Base-by-base conservation (phyloP, 2,329 filamentous ascomycete genomes). In the Furcasterigmium sp. region DNA sequence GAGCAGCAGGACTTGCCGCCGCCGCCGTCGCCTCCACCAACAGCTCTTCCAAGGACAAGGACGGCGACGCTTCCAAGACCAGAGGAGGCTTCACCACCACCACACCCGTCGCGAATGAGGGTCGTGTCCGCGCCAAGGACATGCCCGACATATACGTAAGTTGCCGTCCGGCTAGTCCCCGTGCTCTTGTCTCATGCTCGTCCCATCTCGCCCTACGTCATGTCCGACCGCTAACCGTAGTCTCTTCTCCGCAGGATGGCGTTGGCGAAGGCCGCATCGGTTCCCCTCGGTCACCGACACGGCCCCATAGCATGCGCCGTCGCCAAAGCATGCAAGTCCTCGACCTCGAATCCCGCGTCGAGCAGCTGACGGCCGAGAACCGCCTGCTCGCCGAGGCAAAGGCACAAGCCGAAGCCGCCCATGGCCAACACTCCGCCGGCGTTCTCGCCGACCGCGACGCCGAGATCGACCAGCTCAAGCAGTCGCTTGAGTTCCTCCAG, bases 321-420 rank as follows among this genome's bases (percentile, higher is more conserved):
- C 87, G 91, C 60, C 93, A 95, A 68, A 97, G 91, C 75, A 91
- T 97, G 84, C 91, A 97, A 69, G 82, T 91, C 43, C 82, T 97
- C 48, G 91, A 98, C 57, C 82, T 98, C 59, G 90, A 97, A 71
- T 75, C 80, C 47, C 82, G 79, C 57, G 78, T 98, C 55, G 89
- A 96, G 54, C 85, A 91, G 63, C 75, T 98, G 51, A 73, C 85
- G 32, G 82, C 84, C 18, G 91, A 98, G 62, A 97, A 97, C 59
- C 82, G 84, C 44, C 70, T 81, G 49, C 80, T 98, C 21, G 75
- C 80, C 53, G 48, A 51, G 18, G 42, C 48, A 11, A 41, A 41
- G 10, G 39, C 39, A 13, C 35, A 37, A 15, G 19, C 35, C 35
- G 35, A 37, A n/a, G 35, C 21, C 35, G 29, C 39, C 29, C 21